A percentile compares a stretch with the other conserved stretches of the same genome.
phyloP scores from a whole-genome alignment of 352 stramenopile genomes.

The Pythium plurisporium region DNA sequence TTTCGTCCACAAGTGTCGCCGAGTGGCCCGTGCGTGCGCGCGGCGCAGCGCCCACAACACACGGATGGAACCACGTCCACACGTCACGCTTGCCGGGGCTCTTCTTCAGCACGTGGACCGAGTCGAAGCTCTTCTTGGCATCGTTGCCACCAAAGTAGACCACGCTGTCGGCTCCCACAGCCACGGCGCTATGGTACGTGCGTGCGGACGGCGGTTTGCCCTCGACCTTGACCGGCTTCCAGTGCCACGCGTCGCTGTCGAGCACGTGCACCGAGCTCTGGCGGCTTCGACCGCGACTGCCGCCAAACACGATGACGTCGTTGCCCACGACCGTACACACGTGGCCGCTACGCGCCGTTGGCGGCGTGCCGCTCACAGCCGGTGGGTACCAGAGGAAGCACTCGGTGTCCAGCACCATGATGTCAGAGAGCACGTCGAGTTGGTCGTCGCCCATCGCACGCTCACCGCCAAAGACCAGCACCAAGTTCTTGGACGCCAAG shows the following conservation, averaged over 20 bases:
- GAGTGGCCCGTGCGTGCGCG: constrained; percentile 86
- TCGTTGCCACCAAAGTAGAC: constrained; percentile 94
- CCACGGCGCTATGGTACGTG: constrained; percentile 89
- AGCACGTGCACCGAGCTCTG: constrained; percentile 77
- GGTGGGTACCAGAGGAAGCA: constrained; percentile 94
- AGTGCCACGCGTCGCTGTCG: constrained; percentile 85
- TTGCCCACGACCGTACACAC: constrained; percentile 68
- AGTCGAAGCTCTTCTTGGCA: constrained; percentile 88
- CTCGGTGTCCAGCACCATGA: constrained; percentile 92
- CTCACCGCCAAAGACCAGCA: constrained; percentile 93
- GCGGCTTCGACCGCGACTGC: constrained; percentile 59
- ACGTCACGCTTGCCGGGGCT: constrained; percentile 17
- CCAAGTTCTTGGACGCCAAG: constrained; percentile 79
- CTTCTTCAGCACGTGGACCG: constrained; percentile 88
- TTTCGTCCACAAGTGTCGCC: constrained; percentile 81
- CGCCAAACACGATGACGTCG: constrained; percentile 79
- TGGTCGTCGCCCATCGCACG: constrained; percentile 51
- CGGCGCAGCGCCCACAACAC: constrained; percentile 64
- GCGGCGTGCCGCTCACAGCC: constrained; percentile 62
- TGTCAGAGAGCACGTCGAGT: constrained; percentile 72
- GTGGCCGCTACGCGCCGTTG: constrained; percentile 63
- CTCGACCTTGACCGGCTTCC: constrained; percentile 83
- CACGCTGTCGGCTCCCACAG: constrained; percentile 58
- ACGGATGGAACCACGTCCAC: constrained; percentile 89
- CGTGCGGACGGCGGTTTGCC: constrained; percentile 83